These are phyloP conservation scores for Eucalyptus marginata DNA, from an alignment of 345 rosid species.

Conservation along the genomic window DNA sequence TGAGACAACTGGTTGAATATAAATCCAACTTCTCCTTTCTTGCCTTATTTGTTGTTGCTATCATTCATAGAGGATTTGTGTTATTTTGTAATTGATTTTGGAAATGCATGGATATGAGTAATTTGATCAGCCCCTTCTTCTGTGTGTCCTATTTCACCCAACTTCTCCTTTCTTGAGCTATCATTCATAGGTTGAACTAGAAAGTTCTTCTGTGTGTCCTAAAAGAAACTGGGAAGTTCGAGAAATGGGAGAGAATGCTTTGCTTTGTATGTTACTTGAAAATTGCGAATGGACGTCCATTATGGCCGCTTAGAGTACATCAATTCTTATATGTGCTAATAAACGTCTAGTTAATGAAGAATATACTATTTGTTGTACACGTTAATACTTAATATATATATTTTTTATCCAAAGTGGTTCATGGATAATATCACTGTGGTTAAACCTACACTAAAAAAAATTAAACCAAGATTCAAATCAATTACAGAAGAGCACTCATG, in stretches of 20 bases:
- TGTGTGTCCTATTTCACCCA: neutral
- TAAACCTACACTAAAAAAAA: neutral
- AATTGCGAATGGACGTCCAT: neutral
- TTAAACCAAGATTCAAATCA: neutral
- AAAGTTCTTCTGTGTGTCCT: neutral
- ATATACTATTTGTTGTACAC: no score
- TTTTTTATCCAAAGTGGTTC: neutral
- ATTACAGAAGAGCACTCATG: neutral
- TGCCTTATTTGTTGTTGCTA: neutral
- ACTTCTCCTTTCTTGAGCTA: no score
- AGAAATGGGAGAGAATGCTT: neutral
- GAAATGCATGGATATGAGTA: neutral
- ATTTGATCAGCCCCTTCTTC: neutral
- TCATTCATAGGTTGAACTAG: no score
- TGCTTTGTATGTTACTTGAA: neutral
- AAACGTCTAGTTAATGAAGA: no score
- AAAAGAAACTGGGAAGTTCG: neutral
- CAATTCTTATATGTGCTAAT: no score
- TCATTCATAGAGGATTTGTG: neutral
- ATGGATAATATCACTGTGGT: neutral
- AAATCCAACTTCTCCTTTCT: neutral
- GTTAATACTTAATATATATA: no score
- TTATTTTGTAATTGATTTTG: neutral
- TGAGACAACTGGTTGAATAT: neutral
- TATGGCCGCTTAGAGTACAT: neutral